A percentile compares a stretch with the other conserved stretches of the same genome.
These are phyloP conservation scores for Lotmaria passim DNA, from an alignment of 208 protist genomes.

Conservation along the genomic window DNA sequence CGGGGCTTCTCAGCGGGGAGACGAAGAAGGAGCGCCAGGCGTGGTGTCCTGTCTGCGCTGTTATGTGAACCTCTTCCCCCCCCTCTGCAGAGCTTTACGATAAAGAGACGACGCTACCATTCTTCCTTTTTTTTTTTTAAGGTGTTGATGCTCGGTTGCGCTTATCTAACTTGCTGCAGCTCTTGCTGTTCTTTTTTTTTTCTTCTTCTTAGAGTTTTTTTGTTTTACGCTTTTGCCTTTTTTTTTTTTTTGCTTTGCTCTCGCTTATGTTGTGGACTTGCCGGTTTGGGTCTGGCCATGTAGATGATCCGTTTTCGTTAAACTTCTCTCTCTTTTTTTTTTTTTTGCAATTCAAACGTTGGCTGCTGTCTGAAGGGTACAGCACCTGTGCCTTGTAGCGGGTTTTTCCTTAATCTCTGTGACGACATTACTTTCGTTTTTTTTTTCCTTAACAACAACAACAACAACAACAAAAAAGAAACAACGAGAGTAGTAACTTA, in stretches of 20 bases:
- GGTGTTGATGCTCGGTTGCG: not conserved
- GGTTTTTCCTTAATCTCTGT: no score
- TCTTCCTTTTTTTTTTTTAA: not conserved
- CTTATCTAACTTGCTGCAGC: not conserved
- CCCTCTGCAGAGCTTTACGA: no score
- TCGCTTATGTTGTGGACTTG: not conserved
- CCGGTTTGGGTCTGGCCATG: not conserved
- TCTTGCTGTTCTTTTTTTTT: not conserved
- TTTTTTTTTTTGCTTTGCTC: not conserved
- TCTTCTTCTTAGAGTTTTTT: not conserved
- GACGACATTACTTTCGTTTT: no score
- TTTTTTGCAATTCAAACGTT: not conserved
- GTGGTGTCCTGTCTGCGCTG: conserved; percentile 3
- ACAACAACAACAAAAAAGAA: no score
- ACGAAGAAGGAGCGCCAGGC: not conserved
- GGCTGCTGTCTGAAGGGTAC: not conserved
- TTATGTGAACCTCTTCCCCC: no score
- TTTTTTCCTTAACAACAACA: conserved; percentile 1
- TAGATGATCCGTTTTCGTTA: not conserved
- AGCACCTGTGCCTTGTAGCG: not conserved
- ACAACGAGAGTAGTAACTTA: no score
- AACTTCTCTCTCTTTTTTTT: no score
- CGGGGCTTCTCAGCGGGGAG: conserved; percentile 15
- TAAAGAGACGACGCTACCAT: no score
- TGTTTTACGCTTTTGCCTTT: not conserved